Base-by-base conservation (phyloP, 768 basidiomycete species). In the Boletus insuetus region DNA sequence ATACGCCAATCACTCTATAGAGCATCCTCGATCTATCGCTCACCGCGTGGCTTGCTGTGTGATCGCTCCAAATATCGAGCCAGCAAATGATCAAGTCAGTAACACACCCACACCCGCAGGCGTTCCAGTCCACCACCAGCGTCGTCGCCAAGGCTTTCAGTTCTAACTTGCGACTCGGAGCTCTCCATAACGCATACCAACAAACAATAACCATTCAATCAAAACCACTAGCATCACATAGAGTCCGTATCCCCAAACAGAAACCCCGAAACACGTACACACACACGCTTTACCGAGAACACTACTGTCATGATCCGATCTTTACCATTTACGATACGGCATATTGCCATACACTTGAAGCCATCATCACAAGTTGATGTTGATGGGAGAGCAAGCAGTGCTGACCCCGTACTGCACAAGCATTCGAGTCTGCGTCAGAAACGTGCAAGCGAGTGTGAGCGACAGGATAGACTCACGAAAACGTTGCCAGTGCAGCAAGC, bases 401-500 rank as follows among this genome's bases (percentile, higher is more conserved):
- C 32, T 24, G 34, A 44, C 16, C 32, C 56, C 56, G 8, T 34
- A 42, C 45, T 37, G 22, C 14, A 11, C 42, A 9, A 2, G 16
- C 24, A 29, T 51, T 26, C 20, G 20, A 51, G 12, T 13, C 12
- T 6, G 17, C 16, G 0, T 47, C 17, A 29, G 20, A 26, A 14
- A 16, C 7, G 24, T 26, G 14, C 16, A 24, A 14, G 6, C 9
- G 3, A 55, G 9, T 4, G n/a, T 17, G 20, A 41, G 9, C 5
- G 20, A 24, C 10, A 3, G 17, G 0, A 44, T 48, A 13, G 16
- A 42, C 52, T 38, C 41, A 57, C 53, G 3, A 49, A 55, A 3
- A 4, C 7, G 14, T 49, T 34, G 1, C 56, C 56, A 11, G 14
- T 35, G 46, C 52, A 57, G 53, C 56, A 57, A 14, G 43, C 34